Evolutionary conservation across 441 rosid species (phyloP).

Genomic region (Erodium chrysanthum): DNA sequence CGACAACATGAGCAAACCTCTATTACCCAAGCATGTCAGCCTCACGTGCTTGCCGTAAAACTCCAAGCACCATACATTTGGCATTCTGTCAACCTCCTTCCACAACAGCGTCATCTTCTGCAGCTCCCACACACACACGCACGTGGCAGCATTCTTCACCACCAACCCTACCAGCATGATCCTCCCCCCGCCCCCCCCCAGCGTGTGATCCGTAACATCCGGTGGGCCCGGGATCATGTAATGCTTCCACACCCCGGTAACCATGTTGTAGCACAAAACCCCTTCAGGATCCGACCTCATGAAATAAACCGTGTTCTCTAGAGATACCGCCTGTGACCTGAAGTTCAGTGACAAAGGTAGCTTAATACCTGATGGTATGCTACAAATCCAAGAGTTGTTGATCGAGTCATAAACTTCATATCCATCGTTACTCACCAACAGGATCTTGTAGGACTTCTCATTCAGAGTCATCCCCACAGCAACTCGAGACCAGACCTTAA

Average conservation of each 20-base stretch:
- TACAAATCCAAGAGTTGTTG: slow-evolving; percentile 55
- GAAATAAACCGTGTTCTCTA: slow-evolving; percentile 54
- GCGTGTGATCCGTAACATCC: slow-evolving; percentile 67
- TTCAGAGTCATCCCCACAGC: slow-evolving; percentile 85
- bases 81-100: slow-evolving; percentile 99
- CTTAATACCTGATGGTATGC: slow-evolving; percentile 54
- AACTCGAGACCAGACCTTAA: slow-evolving; percentile 75
- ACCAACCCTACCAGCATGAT: slow-evolving; percentile 87
- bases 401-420: slow-evolving; percentile 70
- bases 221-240: slow-evolving; percentile 57
- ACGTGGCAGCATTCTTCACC: slow-evolving; percentile 81
- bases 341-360: slow-evolving; percentile 69
- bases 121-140: slow-evolving; percentile 96
- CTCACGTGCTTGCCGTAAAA: slow-evolving; percentile 98
- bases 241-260: slow-evolving; percentile 66
- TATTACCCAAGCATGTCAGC: slow-evolving; percentile 97
- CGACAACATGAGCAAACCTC: slow-evolving; percentile 80
- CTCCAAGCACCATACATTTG: slow-evolving; percentile 97
- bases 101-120: slow-evolving; percentile 93
- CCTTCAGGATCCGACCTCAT: slow-evolving; percentile 89
- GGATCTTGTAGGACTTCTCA: slow-evolving; percentile 56
- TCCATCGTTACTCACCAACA: slow-evolving; percentile 87
- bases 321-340: slow-evolving; percentile 69
- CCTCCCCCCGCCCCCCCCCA: slow-evolving; percentile 64
- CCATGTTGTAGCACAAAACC: slow-evolving; percentile 59